Evolutionary conservation across 2,329 filamentous ascomycete genomes (phyloP).

Genomic region (Pseudopyricularia javanii): DNA sequence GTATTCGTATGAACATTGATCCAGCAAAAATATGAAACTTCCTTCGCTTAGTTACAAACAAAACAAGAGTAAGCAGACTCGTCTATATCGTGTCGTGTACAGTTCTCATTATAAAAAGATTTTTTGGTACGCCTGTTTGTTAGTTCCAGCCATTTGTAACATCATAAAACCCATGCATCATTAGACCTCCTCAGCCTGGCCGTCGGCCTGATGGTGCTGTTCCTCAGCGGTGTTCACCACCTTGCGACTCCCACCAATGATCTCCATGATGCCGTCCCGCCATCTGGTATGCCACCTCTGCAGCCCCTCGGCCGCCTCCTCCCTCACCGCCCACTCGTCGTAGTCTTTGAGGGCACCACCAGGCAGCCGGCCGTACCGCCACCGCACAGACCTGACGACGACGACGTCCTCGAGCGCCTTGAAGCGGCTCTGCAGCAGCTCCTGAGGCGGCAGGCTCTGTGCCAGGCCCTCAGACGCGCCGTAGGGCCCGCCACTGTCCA

Average conservation of each 20-base stretch:
- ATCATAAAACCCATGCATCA: neutral
- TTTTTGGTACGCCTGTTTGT: neutral
- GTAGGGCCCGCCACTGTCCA: conserved; percentile 6
- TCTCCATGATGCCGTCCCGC: neutral
- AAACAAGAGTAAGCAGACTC: too few species aligned
- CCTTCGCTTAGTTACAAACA: too few species aligned
- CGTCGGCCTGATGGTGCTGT: neutral
- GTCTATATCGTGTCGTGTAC: too few species aligned
- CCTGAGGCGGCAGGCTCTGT: conserved; percentile 1
- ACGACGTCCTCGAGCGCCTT: conserved; percentile 3
- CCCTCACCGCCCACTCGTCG: neutral
- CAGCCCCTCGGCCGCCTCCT: conserved; percentile 1
- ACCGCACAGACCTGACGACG: conserved; percentile 1
- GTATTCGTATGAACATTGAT: too few species aligned
- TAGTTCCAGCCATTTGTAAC: neutral
- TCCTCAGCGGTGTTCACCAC: neutral
- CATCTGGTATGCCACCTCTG: neutral
- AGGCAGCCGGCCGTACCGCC: conserved; percentile 3
- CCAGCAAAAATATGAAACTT: too few species aligned
- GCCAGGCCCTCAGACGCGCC: conserved; percentile 1
- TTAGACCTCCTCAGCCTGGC: neutral
- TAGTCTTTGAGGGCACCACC: neutral
- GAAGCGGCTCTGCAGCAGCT: neutral
- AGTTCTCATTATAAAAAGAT: too few species aligned
- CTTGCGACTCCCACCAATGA: neutral